Conservation (phyloP, 371 early-diverging fungal genomes). For the Chytridium lagenaria region DNA sequence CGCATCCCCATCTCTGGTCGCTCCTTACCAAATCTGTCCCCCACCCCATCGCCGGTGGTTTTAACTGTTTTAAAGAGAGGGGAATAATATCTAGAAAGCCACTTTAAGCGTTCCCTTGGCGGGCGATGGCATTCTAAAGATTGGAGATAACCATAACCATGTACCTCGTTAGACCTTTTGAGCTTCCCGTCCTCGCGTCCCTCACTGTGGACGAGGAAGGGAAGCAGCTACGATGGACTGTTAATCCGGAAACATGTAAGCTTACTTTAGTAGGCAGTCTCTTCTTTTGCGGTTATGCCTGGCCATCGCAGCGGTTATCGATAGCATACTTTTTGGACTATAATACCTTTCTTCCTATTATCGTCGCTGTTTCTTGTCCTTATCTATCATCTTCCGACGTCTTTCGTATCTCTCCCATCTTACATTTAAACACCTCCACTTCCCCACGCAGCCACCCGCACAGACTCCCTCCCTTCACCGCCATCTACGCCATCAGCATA, state of each 20-base stretch:
- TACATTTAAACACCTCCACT: neutral
- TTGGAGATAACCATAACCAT: too few relatives aligned
- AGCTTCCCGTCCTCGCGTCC: conserved; percentile 4
- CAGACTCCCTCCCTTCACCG: neutral
- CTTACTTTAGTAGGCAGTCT: neutral
- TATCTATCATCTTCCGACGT: neutral
- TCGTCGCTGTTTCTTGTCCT: neutral
- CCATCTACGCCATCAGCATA: conserved; percentile 1
- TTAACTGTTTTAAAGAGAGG: too few relatives aligned
- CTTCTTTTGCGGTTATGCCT: neutral
- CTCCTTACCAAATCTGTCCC: too few relatives aligned
- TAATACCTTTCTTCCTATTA: neutral
- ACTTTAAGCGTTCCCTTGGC: too few relatives aligned
- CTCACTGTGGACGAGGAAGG: neutral
- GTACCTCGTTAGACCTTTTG: conserved; percentile 9
- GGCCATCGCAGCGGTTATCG: neutral
- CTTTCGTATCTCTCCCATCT: neutral
- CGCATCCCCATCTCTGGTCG: too few relatives aligned
- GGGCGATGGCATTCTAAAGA: too few relatives aligned
- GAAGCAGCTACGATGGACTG: neutral
- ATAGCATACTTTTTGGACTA: neutral
- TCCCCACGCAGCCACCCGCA: neutral
- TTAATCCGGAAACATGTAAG: neutral
- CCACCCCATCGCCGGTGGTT: too few relatives aligned
- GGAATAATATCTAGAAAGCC: too few relatives aligned